Conservation (phyloP, 257 asterid species). For the Cynanchum wilfordii region DNA sequence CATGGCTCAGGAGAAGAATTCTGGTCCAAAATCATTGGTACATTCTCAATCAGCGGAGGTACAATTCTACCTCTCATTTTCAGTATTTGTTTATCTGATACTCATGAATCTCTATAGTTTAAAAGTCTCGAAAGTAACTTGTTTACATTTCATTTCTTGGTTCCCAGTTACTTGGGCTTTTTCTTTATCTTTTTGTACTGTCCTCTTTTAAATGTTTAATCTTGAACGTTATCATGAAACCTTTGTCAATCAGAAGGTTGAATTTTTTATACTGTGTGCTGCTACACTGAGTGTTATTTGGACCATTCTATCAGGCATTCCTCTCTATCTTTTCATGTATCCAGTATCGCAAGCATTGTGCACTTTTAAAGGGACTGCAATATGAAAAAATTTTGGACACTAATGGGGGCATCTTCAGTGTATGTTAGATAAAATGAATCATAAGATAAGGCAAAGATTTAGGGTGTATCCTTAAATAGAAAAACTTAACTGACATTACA, state of each 20-base stretch:
- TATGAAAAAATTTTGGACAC: neutral
- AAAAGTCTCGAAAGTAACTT: neutral
- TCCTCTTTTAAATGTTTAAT: neutral
- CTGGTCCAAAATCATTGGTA: constrained; percentile 44
- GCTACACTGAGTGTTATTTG: neutral
- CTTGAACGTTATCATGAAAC: neutral
- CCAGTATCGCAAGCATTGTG: neutral
- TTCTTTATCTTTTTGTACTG: neutral
- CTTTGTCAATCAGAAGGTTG: neutral
- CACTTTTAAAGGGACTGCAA: neutral
- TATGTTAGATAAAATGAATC: neutral
- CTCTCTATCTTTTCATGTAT: neutral
- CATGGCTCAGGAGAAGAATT: constrained; percentile 52
- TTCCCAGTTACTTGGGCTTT: neutral
- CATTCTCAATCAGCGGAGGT: constrained; percentile 56
- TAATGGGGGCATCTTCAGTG: neutral
- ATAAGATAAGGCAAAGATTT: neutral
- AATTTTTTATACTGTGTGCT: neutral
- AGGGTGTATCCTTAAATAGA: too few relatives aligned
- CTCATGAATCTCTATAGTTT: neutral
- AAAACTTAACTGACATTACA: too few relatives aligned
- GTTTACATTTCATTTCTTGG: neutral
- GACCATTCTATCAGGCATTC: neutral
- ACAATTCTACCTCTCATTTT: constrained; percentile 1
- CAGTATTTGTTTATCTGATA: neutral